Percentiles rank a stretch among this genome's conserved stretches.
These are phyloP conservation scores for Fagus crenata DNA, from an alignment of 306 rosid species.

Conservation along the genomic window DNA sequence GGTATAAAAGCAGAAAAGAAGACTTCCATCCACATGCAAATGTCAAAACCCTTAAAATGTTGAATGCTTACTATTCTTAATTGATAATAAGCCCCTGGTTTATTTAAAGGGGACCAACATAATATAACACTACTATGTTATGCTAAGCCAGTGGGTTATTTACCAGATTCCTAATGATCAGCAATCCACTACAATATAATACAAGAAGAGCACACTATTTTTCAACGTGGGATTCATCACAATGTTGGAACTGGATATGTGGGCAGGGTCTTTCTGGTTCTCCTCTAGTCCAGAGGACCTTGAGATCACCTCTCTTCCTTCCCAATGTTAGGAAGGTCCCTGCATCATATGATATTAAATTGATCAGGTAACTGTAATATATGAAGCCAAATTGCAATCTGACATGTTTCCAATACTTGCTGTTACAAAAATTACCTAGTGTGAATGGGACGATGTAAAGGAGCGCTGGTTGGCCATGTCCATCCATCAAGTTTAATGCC, in stretches of 20 bases:
- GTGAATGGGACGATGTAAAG: conserved; percentile 93
- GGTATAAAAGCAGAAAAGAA: neutral
- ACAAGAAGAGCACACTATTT: conserved; percentile 35
- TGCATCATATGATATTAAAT: conserved; percentile 34
- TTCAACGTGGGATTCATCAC: conserved; percentile 45
- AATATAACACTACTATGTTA: conserved; percentile 4
- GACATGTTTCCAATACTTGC: neutral
- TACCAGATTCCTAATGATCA: conserved; percentile 30
- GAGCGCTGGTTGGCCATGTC: conserved; percentile 98
- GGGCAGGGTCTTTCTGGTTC: conserved; percentile 81
- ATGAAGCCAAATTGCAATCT: neutral
- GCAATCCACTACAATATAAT: conserved; percentile 24
- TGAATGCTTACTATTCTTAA: conserved; percentile 20
- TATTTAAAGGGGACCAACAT: conserved; percentile 25
- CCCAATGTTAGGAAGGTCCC: conserved; percentile 80
- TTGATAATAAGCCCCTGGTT: conserved; percentile 3
- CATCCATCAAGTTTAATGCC: conserved; percentile 96
- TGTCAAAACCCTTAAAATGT: neutral
- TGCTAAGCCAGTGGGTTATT: conserved; percentile 17
- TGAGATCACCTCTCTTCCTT: conserved; percentile 71
- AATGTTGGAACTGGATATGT: conserved; percentile 53
- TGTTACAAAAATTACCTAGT: conserved; percentile 54
- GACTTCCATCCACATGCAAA: neutral
- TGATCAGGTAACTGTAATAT: conserved; percentile 11
- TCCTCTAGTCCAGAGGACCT: conserved; percentile 66